Conservation (phyloP, 2,329 filamentous ascomycete genomes). For the Fusarium poae region DNA sequence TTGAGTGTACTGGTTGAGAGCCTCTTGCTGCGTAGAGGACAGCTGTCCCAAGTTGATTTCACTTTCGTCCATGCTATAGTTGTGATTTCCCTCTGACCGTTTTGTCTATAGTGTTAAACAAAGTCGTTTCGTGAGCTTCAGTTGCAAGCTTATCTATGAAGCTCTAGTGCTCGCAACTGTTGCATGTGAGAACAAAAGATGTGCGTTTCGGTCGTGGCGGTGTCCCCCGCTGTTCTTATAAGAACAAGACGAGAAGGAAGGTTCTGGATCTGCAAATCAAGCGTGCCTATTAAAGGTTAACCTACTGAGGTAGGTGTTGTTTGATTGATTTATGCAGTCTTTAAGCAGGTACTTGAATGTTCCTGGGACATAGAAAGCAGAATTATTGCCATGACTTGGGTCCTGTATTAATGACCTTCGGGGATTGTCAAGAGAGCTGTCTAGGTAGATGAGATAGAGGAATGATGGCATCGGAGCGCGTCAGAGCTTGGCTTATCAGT, state of each 20-base stretch:
- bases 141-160: background rate
- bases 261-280: background rate
- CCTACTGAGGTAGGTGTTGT: background rate
- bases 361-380: background rate
- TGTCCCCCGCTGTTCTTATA: conserved; percentile 24
- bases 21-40: conserved; percentile 81
- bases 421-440: conserved; percentile 25
- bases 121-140: background rate
- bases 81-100: conserved; percentile 3
- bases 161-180: background rate
- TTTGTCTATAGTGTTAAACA: background rate
- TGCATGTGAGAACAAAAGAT: background rate
- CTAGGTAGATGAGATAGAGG: conserved; percentile 14
- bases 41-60: conserved; percentile 74
- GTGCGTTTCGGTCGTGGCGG: conserved; percentile 20
- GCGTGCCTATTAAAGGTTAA: background rate
- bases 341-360: background rate
- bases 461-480: conserved; percentile 38
- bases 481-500: conserved; percentile 22
- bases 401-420: conserved; percentile 9
- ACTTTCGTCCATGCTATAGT: conserved; percentile 52
- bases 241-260: conserved; percentile 16
- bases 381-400: conserved; percentile 1
- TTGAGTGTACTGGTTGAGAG: conserved; percentile 87
- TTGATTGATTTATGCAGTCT: background rate